Evolutionary conservation across 148 eudicot genomes (phyloP).

Genomic region (Silene latifolia): DNA sequence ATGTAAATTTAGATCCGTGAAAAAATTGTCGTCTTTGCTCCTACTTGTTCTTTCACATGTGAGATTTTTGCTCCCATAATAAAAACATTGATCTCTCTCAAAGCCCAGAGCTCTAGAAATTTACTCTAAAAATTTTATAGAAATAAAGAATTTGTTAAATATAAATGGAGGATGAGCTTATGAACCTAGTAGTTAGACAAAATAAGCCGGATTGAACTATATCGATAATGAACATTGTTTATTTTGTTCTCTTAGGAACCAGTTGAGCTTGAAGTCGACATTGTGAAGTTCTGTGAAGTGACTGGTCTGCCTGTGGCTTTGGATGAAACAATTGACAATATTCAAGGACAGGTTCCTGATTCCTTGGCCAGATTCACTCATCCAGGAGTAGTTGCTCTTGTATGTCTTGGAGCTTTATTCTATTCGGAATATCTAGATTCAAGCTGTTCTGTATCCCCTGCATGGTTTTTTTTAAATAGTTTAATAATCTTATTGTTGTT

Average conservation of each 20-base stretch:
- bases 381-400: conserved; percentile 84
- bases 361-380: conserved; percentile 60
- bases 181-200: neutral
- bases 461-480: no score
- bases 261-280: conserved; percentile 63
- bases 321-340: conserved; percentile 77
- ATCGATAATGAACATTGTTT: conserved; percentile 8
- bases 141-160: neutral
- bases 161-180: neutral
- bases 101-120: neutral
- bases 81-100: neutral
- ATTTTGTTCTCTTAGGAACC: conserved; percentile 66
- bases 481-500: neutral
- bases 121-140: neutral
- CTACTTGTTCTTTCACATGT: neutral
- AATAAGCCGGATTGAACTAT: neutral
- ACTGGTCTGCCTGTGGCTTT: conserved; percentile 88
- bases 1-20: neutral
- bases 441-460: neutral
- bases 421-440: neutral
- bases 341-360: conserved; percentile 49
- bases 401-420: conserved; percentile 38
- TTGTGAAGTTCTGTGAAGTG: conserved; percentile 79
- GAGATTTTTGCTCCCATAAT: neutral
- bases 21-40: neutral